A percentile compares a stretch with the other conserved stretches of the same genome.
Conservation (phyloP, 1,139 yeast species). For the Pichia inconspicua region DNA sequence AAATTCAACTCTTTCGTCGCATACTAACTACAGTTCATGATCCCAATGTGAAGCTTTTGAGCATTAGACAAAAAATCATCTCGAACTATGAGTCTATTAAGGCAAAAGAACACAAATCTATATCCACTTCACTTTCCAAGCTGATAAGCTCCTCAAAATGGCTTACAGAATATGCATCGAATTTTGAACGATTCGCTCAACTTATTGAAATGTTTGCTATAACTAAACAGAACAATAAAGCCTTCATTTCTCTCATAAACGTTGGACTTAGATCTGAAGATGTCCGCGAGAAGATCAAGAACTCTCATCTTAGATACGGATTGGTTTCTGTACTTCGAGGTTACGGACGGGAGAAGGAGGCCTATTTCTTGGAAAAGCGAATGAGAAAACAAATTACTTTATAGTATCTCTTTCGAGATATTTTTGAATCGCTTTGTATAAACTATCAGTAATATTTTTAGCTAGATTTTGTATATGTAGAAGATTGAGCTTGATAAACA, state of each 20-base stretch:
- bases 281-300: slow-evolving; percentile 2
- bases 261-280: slow-evolving; percentile 3
- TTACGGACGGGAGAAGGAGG: slow-evolving; percentile 4
- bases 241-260: slow-evolving; percentile 2
- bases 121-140: slow-evolving; percentile 3
- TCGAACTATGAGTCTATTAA: slow-evolving; percentile 2
- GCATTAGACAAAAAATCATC: slow-evolving; percentile 6
- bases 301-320: slow-evolving; percentile 6
- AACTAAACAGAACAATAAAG: slow-evolving; percentile 4
- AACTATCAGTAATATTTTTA: too few relatives aligned
- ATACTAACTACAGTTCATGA: slow-evolving; percentile 3
- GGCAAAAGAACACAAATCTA: not conserved
- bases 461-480: too few relatives aligned
- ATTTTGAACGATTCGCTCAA: slow-evolving; percentile 14
- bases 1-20: slow-evolving; percentile 6
- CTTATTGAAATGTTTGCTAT: slow-evolving; percentile 10
- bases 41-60: slow-evolving; percentile 1
- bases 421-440: too few relatives aligned
- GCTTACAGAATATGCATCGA: slow-evolving; percentile 9
- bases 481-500: too few relatives aligned
- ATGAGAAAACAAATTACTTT: not conserved
- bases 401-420: too few relatives aligned
- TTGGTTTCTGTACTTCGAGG: slow-evolving; percentile 3
- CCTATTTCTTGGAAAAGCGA: slow-evolving; percentile 1
- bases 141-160: slow-evolving; percentile 9